A percentile compares a stretch with the other conserved stretches of the same genome.
These are phyloP conservation scores for Phytophthora palmivora DNA, from an alignment of 352 stramenopile genomes.

Conservation along the genomic window DNA sequence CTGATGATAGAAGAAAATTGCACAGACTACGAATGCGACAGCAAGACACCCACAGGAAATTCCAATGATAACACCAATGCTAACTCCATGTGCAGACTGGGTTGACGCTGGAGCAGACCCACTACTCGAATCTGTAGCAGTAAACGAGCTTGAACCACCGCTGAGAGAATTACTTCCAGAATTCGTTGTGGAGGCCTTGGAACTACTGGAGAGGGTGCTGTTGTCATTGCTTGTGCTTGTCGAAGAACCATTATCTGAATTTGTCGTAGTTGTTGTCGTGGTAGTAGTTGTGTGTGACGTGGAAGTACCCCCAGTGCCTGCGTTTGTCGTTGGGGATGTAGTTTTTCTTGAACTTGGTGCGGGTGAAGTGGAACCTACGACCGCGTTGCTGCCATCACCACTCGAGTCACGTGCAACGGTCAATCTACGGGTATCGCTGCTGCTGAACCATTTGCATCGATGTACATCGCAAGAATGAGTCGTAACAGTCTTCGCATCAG, in stretches of 20 bases:
- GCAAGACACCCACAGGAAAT: slow-evolving; percentile 4
- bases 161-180: neutral
- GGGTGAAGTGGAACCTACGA: neutral
- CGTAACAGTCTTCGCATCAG: neutral
- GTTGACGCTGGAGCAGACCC: neutral
- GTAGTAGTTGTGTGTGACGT: neutral
- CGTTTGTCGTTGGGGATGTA: neutral
- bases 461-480: slow-evolving; percentile 2
- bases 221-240: neutral
- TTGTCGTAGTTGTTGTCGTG: neutral
- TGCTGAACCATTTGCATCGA: slow-evolving; percentile 14
- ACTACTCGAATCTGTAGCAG: neutral
- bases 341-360: neutral
- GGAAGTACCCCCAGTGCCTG: neutral
- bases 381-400: neutral
- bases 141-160: neutral
- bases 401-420: slow-evolving; percentile 1
- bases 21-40: slow-evolving; percentile 2
- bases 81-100: neutral
- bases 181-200: neutral
- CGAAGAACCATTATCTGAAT: neutral
- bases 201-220: slow-evolving; percentile 5
- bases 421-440: neutral
- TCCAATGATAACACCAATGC: slow-evolving; percentile 9
- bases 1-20: neutral